Evolutionary conservation across 768 basidiomycete species (phyloP).

Genomic region (Lactarius trivialis): DNA sequence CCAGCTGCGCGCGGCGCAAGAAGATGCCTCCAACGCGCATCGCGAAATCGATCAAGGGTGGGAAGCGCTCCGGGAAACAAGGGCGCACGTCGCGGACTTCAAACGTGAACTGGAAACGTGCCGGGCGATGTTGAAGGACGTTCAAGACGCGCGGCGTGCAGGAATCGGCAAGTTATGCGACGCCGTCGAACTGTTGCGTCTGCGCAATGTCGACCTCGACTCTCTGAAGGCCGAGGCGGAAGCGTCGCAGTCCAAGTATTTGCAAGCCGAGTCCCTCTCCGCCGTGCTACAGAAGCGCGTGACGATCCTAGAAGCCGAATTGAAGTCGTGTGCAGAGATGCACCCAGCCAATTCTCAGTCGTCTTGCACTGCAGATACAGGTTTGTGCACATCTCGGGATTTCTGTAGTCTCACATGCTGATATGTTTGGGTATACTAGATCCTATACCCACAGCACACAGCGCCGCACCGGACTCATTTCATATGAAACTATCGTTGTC

Average conservation of each 20-base stretch:
- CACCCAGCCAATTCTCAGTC: neutral
- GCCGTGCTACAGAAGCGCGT: slow-evolving; percentile 3
- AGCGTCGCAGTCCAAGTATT: neutral
- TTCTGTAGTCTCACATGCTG: neutral
- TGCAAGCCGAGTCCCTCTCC: neutral
- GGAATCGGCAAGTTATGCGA: neutral
- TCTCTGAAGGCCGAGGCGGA: neutral
- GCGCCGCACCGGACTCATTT: too few relatives aligned
- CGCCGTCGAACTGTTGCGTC: neutral
- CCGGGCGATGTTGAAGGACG: neutral
- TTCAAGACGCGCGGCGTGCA: neutral
- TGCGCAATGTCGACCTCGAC: neutral
- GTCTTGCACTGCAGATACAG: neutral
- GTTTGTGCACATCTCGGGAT: neutral
- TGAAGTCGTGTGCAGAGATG: neutral
- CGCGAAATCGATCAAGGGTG: neutral
- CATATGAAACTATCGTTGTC: too few relatives aligned
- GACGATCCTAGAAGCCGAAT: neutral
- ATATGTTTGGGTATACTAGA: neutral
- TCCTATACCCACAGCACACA: neutral
- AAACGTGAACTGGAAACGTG: neutral
- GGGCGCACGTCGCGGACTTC: neutral
- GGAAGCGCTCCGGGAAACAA: neutral
- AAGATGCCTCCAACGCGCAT: neutral
- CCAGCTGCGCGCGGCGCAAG: neutral